Percentiles rank a stretch among this genome's conserved stretches.
phyloP scores from a whole-genome alignment of 169 alveolate genomes.

The Plasmodium relictum region DNA sequence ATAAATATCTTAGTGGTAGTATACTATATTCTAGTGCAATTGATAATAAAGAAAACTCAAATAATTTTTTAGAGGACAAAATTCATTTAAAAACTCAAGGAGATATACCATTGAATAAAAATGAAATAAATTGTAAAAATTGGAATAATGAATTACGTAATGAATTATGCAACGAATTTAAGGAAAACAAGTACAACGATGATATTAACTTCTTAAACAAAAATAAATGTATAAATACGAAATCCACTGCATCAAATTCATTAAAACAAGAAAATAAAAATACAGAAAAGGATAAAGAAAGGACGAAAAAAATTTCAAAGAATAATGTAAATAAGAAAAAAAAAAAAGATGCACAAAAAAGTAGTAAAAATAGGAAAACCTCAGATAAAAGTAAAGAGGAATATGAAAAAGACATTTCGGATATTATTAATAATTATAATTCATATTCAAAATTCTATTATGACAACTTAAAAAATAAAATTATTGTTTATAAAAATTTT shows the following conservation, averaged over 20 bases:
- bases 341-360: conserved; percentile 17
- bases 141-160: background rate
- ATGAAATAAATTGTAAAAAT: background rate
- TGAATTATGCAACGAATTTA: background rate
- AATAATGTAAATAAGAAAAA: conserved; percentile 20
- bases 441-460: conserved; percentile 36
- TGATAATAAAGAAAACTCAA: no score
- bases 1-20: no score
- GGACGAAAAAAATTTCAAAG: background rate
- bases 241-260: background rate
- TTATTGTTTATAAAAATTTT: conserved; percentile 49
- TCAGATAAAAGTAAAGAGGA: conserved; percentile 37
- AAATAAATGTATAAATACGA: background rate
- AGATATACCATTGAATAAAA: background rate
- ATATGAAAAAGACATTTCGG: conserved; percentile 52
- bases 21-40: no score
- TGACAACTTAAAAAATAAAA: conserved; percentile 62
- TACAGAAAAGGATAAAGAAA: background rate
- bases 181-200: background rate
- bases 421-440: conserved; percentile 52
- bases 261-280: conserved; percentile 1
- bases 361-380: conserved; percentile 8
- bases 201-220: background rate
- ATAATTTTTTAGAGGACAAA: no score
- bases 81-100: no score